phyloP scores from a whole-genome alignment of 768 basidiomycete species.

The Kwoniella heveanensis region DNA sequence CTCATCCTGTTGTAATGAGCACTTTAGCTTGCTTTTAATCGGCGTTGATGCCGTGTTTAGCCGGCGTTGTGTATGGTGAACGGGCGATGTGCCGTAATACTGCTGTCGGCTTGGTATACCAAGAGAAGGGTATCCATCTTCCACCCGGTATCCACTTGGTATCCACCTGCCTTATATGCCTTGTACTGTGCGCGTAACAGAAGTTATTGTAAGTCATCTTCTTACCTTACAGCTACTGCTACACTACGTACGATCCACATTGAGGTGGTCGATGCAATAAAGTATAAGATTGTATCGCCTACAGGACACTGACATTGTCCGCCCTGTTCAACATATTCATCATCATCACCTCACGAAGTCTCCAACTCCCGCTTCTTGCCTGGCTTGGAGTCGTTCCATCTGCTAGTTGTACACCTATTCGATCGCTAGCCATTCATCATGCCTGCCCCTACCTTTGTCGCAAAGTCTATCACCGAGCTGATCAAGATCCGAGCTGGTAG shows the following conservation, averaged over 20 bases:
- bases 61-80: not conserved
- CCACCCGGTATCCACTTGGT: not conserved
- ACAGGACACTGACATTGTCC: not conserved
- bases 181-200: too few species aligned
- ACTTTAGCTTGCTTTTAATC: too few species aligned
- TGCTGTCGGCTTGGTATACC: not conserved
- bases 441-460: slow-evolving; percentile 46
- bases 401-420: not conserved
- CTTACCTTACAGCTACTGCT: too few species aligned
- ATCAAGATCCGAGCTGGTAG: slow-evolving; percentile 44
- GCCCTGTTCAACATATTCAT: not conserved
- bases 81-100: not conserved
- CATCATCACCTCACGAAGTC: not conserved
- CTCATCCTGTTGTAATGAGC: too few species aligned
- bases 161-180: not conserved
- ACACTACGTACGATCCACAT: too few species aligned
- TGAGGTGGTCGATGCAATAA: not conserved
- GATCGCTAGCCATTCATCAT: slow-evolving; percentile 15
- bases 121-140: not conserved
- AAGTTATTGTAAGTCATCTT: too few species aligned
- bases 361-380: not conserved
- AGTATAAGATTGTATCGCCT: not conserved
- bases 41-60: not conserved
- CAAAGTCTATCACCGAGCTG: slow-evolving; percentile 45
- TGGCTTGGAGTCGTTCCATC: not conserved